These are phyloP conservation scores for Mycena vulgaris DNA, from an alignment of 768 basidiomycete genomes.

Conservation along the genomic window DNA sequence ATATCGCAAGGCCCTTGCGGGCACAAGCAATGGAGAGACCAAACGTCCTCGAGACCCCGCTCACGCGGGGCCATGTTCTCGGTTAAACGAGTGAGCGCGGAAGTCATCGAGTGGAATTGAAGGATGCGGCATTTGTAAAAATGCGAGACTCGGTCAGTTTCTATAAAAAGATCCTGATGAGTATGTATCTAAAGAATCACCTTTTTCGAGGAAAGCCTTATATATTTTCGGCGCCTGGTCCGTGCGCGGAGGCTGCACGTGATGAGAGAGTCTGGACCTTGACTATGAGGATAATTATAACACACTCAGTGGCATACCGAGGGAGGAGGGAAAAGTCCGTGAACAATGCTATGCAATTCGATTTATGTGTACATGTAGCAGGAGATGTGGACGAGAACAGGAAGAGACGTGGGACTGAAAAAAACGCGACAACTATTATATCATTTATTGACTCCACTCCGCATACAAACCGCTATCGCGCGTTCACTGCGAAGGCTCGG, in stretches of 20 bases:
- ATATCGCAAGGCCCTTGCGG: conserved; percentile 45
- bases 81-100: conserved; percentile 70
- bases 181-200: conserved; percentile 70
- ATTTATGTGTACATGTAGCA: conserved; percentile 32
- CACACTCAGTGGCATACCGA: too few species aligned
- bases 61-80: conserved; percentile 64
- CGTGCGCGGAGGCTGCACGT: conserved; percentile 43
- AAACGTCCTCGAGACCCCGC: conserved; percentile 70
- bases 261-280: too few species aligned
- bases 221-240: conserved; percentile 55
- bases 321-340: not conserved
- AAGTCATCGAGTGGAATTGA: conserved; percentile 75
- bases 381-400: not conserved
- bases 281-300: not conserved
- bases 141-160: conserved; percentile 82
- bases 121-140: conserved; percentile 77
- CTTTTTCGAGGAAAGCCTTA: conserved; percentile 39
- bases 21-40: conserved; percentile 45
- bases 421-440: conserved; percentile 1
- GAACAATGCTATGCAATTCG: conserved; percentile 29
- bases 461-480: too few species aligned
- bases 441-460: not conserved
- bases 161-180: conserved; percentile 84
- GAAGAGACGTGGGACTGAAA: not conserved
- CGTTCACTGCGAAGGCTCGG: too few species aligned